Percentiles rank a stretch among this genome's conserved stretches.
These are phyloP conservation scores for Meyerozyma guilliermondii DNA, from an alignment of 1,139 yeast genomes.

Conservation along the genomic window DNA sequence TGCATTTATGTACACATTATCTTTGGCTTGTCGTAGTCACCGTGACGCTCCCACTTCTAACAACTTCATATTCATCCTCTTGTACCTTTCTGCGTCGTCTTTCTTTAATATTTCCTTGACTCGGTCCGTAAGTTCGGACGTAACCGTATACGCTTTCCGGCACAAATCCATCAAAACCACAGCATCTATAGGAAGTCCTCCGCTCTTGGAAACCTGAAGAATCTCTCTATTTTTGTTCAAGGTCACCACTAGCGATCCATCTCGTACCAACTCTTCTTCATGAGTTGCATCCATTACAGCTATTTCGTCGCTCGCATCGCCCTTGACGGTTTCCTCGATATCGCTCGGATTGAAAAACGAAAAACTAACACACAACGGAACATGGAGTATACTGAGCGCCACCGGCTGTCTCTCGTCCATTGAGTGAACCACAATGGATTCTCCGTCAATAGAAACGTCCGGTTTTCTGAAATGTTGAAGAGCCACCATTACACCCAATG, in stretches of 20 bases:
- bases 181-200: slow-evolving; percentile 85
- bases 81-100: slow-evolving; percentile 43
- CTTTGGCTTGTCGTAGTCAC: slow-evolving; percentile 7
- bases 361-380: slow-evolving; percentile 89
- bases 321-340: slow-evolving; percentile 64
- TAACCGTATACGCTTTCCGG: slow-evolving; percentile 59
- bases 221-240: slow-evolving; percentile 85
- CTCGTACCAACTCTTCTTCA: slow-evolving; percentile 71
- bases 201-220: slow-evolving; percentile 85
- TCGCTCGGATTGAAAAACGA: slow-evolving; percentile 71
- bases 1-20: not conserved
- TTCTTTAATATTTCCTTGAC: slow-evolving; percentile 53
- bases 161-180: slow-evolving; percentile 63
- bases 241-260: slow-evolving; percentile 80
- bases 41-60: slow-evolving; percentile 38
- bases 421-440: slow-evolving; percentile 59
- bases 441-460: slow-evolving; percentile 66
- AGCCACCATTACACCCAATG: slow-evolving; percentile 86
- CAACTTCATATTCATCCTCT: slow-evolving; percentile 23
- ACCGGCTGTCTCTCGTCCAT: slow-evolving; percentile 82
- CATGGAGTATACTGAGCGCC: slow-evolving; percentile 76
- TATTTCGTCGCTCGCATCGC: slow-evolving; percentile 46
- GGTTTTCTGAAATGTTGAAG: slow-evolving; percentile 80
- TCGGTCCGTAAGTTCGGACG: slow-evolving; percentile 58
- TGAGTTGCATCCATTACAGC: slow-evolving; percentile 72